Conservation (phyloP, 495 filamentous ascomycete species). For the Echria macrotheca region DNA sequence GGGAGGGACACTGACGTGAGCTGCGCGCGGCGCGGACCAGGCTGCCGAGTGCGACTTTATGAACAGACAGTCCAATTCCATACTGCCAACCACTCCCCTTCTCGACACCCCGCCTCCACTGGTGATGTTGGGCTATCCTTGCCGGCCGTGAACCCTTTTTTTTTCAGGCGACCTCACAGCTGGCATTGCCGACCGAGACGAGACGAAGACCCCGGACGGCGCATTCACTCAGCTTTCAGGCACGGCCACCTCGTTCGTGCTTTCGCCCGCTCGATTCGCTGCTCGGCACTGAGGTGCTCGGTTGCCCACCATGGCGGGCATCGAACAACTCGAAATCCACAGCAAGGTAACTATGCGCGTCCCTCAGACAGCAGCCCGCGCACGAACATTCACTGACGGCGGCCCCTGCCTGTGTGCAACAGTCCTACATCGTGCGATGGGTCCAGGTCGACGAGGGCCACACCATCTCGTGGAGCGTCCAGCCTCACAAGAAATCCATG, state of each 20-base stretch:
- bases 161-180: background rate
- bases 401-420: conserved; percentile 12
- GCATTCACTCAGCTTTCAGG: conserved; percentile 1
- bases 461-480: conserved; percentile 95
- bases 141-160: conserved; percentile 1
- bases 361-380: background rate
- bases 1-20: conserved; percentile 3
- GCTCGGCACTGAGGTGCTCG: too few relatives aligned
- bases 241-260: too few relatives aligned
- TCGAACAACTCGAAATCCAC: conserved; percentile 96
- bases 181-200: background rate
- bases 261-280: too few relatives aligned
- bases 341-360: conserved; percentile 76
- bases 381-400: conserved; percentile 4
- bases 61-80: too few relatives aligned
- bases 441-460: conserved; percentile 80
- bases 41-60: background rate
- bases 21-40: background rate
- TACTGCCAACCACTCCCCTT: background rate
- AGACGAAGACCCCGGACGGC: conserved; percentile 4
- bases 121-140: conserved; percentile 7
- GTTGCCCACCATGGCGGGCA: conserved; percentile 87
- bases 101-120: conserved; percentile 5
- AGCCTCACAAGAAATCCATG: conserved; percentile 96
- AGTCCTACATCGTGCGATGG: conserved; percentile 99